Percentiles rank a stretch among this genome's conserved stretches.
Evolutionary conservation across 2,329 filamentous ascomycete genomes (phyloP).

Genomic region (Harringtonia lauricola): DNA sequence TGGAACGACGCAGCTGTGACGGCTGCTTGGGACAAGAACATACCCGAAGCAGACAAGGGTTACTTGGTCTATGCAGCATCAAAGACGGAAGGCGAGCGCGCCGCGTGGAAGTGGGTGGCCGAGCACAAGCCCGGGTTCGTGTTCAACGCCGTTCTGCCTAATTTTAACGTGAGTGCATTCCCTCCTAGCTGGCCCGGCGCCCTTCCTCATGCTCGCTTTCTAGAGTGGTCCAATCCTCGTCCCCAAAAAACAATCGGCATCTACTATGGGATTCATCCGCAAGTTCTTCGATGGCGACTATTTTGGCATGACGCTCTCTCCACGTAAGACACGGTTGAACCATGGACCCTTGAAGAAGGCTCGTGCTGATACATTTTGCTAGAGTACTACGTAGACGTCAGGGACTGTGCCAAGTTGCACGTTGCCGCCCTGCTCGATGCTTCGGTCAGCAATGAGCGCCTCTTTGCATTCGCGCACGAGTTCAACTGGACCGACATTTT

Average conservation of each 20-base stretch:
- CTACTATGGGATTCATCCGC: conserved; percentile 3
- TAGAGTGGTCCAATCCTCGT: conserved; percentile 1
- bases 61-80: conserved; percentile 8
- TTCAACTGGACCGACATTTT: conserved; percentile 14
- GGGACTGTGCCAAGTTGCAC: conserved; percentile 13
- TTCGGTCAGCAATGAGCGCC: conserved; percentile 13
- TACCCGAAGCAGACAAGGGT: neutral
- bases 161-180: neutral
- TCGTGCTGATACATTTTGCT: too few relatives aligned
- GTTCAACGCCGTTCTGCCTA: conserved; percentile 12
- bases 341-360: too few relatives aligned
- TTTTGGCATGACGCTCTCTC: neutral
- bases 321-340: too few relatives aligned
- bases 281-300: neutral
- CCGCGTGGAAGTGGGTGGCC: conserved; percentile 9
- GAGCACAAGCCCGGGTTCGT: conserved; percentile 9
- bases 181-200: neutral
- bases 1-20: neutral
- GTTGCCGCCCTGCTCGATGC: conserved; percentile 15
- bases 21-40: conserved; percentile 4
- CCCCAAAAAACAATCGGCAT: neutral
- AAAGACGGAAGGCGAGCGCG: conserved; percentile 11
- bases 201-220: neutral
- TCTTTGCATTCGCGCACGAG: conserved; percentile 13
- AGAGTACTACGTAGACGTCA: conserved; percentile 6